Percentiles rank a stretch among this genome's conserved stretches.
Evolutionary conservation across 1,139 yeast species (phyloP).

Genomic region (Blastobotrys petasosporus): DNA sequence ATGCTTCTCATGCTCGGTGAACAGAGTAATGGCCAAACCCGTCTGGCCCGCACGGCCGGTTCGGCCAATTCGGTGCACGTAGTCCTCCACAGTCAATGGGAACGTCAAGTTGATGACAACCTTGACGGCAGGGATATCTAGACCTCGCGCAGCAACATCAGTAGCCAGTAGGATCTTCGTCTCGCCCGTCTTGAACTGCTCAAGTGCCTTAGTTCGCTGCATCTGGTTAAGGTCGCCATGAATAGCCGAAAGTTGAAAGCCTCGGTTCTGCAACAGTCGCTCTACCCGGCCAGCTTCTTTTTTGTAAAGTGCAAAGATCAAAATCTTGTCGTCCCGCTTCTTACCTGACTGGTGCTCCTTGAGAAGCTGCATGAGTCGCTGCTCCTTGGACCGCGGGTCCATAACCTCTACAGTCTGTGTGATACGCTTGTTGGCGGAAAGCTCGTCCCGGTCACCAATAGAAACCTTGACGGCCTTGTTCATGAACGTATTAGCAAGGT

Average conservation of each 20-base stretch:
- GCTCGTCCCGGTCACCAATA: constrained; percentile 90
- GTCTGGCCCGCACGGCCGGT: constrained; percentile 98
- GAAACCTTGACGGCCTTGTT: constrained; percentile 72
- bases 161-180: constrained; percentile 82
- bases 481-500: constrained; percentile 85
- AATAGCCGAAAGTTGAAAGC: constrained; percentile 81
- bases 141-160: constrained; percentile 98
- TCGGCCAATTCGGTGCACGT: constrained; percentile 96
- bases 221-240: constrained; percentile 94
- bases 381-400: constrained; percentile 78
- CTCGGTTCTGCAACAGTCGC: constrained; percentile 61
- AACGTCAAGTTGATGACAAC: constrained; percentile 93
- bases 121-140: constrained; percentile 95
- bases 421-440: constrained; percentile 88
- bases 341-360: constrained; percentile 67
- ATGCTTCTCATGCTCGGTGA: constrained; percentile 96
- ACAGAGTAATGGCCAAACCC: constrained; percentile 90
- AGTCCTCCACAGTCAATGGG: constrained; percentile 97
- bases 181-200: constrained; percentile 76
- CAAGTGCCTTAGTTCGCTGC: constrained; percentile 85
- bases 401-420: constrained; percentile 91
- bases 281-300: constrained; percentile 95
- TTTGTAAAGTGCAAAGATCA: constrained; percentile 90
- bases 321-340: constrained; percentile 63
- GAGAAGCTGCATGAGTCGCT: constrained; percentile 62